phyloP scores from a whole-genome alignment of 805 yeast genomes.

The Sugiyamaella valdiviana region DNA sequence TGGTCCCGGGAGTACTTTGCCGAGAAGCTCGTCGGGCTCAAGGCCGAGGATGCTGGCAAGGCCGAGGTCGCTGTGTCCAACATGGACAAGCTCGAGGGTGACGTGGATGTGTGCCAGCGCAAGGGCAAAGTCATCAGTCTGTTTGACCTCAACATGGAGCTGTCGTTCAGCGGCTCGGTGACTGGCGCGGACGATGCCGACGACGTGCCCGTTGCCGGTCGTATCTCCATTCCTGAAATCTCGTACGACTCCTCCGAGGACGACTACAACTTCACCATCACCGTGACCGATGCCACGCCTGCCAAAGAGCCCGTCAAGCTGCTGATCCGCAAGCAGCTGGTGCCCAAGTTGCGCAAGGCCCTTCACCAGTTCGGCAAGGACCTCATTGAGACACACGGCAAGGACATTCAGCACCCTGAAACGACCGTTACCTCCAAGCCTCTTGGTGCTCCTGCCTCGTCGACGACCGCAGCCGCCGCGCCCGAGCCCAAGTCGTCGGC shows the following conservation, averaged over 20 bases:
- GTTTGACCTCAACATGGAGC: slow-evolving; percentile 68
- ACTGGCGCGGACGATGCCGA: slow-evolving; percentile 28
- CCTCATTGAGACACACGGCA: slow-evolving; percentile 66
- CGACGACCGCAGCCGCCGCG: slow-evolving; percentile 1
- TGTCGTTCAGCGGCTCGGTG: slow-evolving; percentile 48
- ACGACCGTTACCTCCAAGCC: slow-evolving; percentile 22
- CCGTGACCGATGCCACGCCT: slow-evolving; percentile 49
- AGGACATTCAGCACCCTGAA: slow-evolving; percentile 78
- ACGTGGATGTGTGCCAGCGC: slow-evolving; percentile 93
- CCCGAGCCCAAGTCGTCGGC: slow-evolving; percentile 27
- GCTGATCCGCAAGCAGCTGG: slow-evolving; percentile 47
- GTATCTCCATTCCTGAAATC: slow-evolving; percentile 80
- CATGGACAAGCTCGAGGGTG: slow-evolving; percentile 75
- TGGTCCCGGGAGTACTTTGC: slow-evolving; percentile 82
- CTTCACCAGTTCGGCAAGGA: slow-evolving; percentile 70
- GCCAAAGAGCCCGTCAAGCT: slow-evolving; percentile 43
- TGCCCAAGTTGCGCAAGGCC: slow-evolving; percentile 61
- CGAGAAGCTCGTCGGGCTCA: slow-evolving; percentile 49
- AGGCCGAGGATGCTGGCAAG: slow-evolving; percentile 28
- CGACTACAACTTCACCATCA: slow-evolving; percentile 78
- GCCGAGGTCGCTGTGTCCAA: slow-evolving; percentile 35
- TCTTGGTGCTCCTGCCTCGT: background rate
- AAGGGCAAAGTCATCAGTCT: slow-evolving; percentile 93
- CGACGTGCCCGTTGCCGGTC: slow-evolving; percentile 51
- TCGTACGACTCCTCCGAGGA: slow-evolving; percentile 86